A percentile compares a stretch with the other conserved stretches of the same genome.
Evolutionary conservation across 106 monocot genomes (phyloP).

Genomic region (Allium sativum): DNA sequence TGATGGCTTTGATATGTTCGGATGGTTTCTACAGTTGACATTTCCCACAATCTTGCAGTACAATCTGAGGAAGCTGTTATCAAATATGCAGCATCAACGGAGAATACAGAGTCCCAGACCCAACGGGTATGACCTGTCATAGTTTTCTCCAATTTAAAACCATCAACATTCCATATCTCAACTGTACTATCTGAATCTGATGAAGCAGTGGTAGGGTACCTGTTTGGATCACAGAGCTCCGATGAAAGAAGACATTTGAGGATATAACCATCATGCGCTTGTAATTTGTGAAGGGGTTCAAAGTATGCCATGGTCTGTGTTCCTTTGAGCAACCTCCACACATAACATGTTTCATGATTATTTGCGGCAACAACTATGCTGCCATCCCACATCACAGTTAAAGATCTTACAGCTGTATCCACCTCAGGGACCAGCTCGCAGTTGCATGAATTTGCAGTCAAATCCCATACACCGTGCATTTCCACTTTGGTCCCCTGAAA

Average conservation of each 20-base stretch:
- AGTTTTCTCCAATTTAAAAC: conserved; percentile 77
- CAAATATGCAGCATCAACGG: conserved; percentile 91
- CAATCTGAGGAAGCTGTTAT: conserved; percentile 97
- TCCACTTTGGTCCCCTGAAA: conserved; percentile 99
- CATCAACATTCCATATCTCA: conserved; percentile 80
- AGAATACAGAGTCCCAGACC: conserved; percentile 99
- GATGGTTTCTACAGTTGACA: conserved; percentile 71
- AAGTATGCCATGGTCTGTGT: conserved; percentile 99
- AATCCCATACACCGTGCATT: conserved; percentile 99
- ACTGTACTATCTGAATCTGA: too few relatives aligned
- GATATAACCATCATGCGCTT: conserved; percentile 93
- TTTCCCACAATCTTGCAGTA: conserved; percentile 76
- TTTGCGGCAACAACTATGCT: conserved; percentile 99
- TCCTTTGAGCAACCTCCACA: conserved; percentile 84
- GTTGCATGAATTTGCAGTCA: conserved; percentile 63
- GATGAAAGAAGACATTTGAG: conserved; percentile 96
- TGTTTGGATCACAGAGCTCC: conserved; percentile 86
- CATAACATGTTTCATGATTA: conserved; percentile 92
- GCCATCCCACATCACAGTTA: conserved; percentile 99
- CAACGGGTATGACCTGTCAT: conserved; percentile 88
- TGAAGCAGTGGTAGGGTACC: too few relatives aligned
- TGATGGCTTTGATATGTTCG: conserved; percentile 84
- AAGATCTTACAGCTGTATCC: conserved; percentile 89
- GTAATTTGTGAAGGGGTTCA: conserved; percentile 91
- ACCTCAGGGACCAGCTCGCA: conserved; percentile 99